phyloP scores from a whole-genome alignment of 139 green algal genomes.

The Diplosphaera chodatii region DNA sequence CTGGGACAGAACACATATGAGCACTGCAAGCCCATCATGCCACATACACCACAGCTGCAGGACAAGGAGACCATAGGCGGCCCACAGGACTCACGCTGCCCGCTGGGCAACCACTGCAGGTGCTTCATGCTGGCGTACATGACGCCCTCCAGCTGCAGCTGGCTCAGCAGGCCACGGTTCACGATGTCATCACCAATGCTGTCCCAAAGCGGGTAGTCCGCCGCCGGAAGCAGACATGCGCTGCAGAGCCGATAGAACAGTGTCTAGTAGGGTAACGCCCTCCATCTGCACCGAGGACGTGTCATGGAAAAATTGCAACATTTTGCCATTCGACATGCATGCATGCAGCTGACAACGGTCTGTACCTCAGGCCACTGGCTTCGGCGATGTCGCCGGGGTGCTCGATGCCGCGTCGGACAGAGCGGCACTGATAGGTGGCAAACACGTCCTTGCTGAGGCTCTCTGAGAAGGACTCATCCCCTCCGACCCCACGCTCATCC shows the following conservation, averaged over 20 bases:
- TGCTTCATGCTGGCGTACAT: conserved; percentile 77
- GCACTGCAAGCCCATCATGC: too few relatives aligned
- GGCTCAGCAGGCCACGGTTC: conserved; percentile 56
- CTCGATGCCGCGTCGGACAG: conserved; percentile 10
- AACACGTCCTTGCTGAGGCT: conserved; percentile 34
- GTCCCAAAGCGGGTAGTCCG: conserved; percentile 65
- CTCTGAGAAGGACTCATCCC: conserved; percentile 29
- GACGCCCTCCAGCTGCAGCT: conserved; percentile 84
- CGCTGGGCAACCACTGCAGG: conserved; percentile 59
- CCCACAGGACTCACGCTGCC: conserved; percentile 50
- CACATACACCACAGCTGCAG: too few relatives aligned
- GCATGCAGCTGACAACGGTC: too few relatives aligned
- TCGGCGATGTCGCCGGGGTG: conserved; percentile 74
- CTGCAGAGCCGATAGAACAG: too few relatives aligned
- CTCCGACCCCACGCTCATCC: conserved; percentile 15
- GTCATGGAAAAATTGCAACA: too few relatives aligned
- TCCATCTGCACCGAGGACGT: too few relatives aligned
- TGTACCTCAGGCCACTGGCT: conserved; percentile 52
- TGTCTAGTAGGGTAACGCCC: too few relatives aligned
- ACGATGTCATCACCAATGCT: conserved; percentile 45
- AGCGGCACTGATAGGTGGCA: conserved; percentile 32
- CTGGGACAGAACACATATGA: too few relatives aligned
- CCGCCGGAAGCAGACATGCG: conserved; percentile 59
- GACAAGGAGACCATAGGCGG: too few relatives aligned
- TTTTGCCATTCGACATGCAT: too few relatives aligned